Conservation (phyloP, 2,329 filamentous ascomycete species). For the Sphaerulina vaccinii region DNA sequence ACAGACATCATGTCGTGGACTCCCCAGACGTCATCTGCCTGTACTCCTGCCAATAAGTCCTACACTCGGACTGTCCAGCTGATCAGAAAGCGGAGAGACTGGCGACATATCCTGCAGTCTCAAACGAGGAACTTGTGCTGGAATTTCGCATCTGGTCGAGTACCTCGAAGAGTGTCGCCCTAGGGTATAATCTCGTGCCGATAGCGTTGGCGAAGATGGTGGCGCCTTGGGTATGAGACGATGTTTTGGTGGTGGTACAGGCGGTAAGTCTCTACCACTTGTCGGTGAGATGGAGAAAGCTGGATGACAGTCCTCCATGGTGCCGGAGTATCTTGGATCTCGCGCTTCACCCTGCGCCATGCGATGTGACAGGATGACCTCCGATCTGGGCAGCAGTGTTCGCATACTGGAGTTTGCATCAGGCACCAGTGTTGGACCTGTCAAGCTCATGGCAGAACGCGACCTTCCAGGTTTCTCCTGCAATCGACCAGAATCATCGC, state of each 20-base stretch:
- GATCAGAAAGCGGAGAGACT: slow-evolving; percentile 8
- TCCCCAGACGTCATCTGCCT: neutral
- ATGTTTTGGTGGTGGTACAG: slow-evolving; percentile 11
- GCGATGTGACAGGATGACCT: neutral
- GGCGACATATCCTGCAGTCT: neutral
- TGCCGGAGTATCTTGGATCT: neutral
- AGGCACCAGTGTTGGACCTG: slow-evolving; percentile 7
- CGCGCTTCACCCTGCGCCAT: neutral
- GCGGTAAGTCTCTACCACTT: slow-evolving; percentile 4
- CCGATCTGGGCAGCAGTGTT: slow-evolving; percentile 6
- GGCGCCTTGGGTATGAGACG: slow-evolving; percentile 2
- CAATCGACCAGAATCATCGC: neutral
- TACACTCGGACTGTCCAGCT: neutral
- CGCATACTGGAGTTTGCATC: slow-evolving; percentile 3
- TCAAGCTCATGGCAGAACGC: neutral
- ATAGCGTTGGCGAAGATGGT: slow-evolving; percentile 11
- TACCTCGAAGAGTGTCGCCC: too few relatives aligned
- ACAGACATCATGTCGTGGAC: neutral
- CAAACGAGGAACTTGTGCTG: neutral
- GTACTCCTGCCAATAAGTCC: neutral
- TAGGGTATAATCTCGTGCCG: neutral
- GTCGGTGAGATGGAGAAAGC: neutral
- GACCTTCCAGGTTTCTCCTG: neutral
- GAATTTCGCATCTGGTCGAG: too few relatives aligned
- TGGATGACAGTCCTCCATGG: neutral